Evolutionary conservation across 352 stramenopile genomes (phyloP).

Genomic region (Phytophthora foliorum): DNA sequence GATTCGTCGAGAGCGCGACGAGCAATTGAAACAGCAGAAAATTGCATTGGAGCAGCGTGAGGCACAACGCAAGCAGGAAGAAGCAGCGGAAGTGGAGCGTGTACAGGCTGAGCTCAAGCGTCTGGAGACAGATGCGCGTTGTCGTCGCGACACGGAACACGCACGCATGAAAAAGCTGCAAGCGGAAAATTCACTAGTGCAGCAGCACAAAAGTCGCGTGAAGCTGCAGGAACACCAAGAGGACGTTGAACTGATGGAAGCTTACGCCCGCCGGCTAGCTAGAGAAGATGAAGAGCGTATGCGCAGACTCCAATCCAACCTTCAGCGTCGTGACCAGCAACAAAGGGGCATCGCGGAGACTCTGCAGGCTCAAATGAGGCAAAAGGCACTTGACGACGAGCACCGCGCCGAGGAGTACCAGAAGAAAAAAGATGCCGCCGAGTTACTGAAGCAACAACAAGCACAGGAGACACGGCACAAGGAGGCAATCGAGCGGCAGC

Average conservation of each 20-base stretch:
- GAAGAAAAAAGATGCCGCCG: conserved; percentile 56
- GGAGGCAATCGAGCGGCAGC: conserved; percentile 64
- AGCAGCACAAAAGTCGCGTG: conserved; percentile 47
- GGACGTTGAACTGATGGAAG: conserved; percentile 79
- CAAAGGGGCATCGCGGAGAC: conserved; percentile 49
- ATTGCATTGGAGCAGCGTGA: conserved; percentile 42
- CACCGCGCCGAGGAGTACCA: conserved; percentile 71
- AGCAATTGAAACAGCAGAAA: conserved; percentile 70
- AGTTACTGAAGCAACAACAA: conserved; percentile 44
- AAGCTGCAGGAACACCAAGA: conserved; percentile 60
- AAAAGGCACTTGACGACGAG: conserved; percentile 67
- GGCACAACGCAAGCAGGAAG: conserved; percentile 46
- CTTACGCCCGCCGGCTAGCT: conserved; percentile 64
- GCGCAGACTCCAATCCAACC: conserved; percentile 48
- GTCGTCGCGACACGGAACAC: conserved; percentile 51
- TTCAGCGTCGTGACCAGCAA: conserved; percentile 54
- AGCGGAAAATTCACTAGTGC: conserved; percentile 56
- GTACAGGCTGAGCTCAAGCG: conserved; percentile 63
- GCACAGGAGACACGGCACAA: conserved; percentile 40
- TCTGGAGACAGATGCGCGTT: conserved; percentile 51
- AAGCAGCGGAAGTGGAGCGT: conserved; percentile 62
- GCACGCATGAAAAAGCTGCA: conserved; percentile 63
- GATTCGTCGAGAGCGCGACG: conserved; percentile 66
- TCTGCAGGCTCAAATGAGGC: conserved; percentile 59
- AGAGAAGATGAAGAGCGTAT: conserved; percentile 70